phyloP scores from a whole-genome alignment of 192 early-diverging fungal genomes.

The Fimicolochytrium jonesii region DNA sequence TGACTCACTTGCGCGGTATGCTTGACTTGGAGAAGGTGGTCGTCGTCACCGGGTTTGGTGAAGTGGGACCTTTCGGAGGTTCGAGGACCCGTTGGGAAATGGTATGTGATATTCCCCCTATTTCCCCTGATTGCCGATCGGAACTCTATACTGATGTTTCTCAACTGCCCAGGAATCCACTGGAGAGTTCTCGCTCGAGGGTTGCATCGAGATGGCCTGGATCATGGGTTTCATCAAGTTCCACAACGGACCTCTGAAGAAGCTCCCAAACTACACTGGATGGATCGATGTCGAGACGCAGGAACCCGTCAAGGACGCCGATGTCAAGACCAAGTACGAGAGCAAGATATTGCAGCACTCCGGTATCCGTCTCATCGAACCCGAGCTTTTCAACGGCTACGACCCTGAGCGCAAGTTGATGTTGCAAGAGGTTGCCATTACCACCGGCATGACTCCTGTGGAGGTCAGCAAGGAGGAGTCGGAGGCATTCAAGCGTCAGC shows the following conservation, averaged over 20 bases:
- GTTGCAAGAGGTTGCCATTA: conserved; percentile 85
- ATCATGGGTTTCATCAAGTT: conserved; percentile 95
- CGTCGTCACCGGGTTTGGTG: conserved; percentile 89
- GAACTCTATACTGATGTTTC: too few relatives aligned
- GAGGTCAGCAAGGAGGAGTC: conserved; percentile 86
- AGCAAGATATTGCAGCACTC: conserved; percentile 83
- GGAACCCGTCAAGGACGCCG: conserved; percentile 79
- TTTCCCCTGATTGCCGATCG: not conserved
- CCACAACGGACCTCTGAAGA: conserved; percentile 77
- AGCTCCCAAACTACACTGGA: conserved; percentile 71
- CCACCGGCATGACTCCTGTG: conserved; percentile 81
- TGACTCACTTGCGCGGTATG: conserved; percentile 65
- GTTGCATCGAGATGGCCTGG: conserved; percentile 96
- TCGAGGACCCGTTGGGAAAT: conserved; percentile 94
- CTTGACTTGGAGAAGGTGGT: conserved; percentile 89
- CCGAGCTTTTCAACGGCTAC: conserved; percentile 77
- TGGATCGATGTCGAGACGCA: conserved; percentile 87
- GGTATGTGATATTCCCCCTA: not conserved
- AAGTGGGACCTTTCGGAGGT: conserved; percentile 90
- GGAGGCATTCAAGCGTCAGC: conserved; percentile 72
- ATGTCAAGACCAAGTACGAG: conserved; percentile 89
- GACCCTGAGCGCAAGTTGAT: conserved; percentile 81
- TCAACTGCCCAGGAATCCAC: conserved; percentile 69
- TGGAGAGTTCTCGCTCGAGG: conserved; percentile 83
- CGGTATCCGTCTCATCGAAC: conserved; percentile 89